phyloP scores from a whole-genome alignment of 2,329 filamentous ascomycete species.

The Colletotrichum trifolii region DNA sequence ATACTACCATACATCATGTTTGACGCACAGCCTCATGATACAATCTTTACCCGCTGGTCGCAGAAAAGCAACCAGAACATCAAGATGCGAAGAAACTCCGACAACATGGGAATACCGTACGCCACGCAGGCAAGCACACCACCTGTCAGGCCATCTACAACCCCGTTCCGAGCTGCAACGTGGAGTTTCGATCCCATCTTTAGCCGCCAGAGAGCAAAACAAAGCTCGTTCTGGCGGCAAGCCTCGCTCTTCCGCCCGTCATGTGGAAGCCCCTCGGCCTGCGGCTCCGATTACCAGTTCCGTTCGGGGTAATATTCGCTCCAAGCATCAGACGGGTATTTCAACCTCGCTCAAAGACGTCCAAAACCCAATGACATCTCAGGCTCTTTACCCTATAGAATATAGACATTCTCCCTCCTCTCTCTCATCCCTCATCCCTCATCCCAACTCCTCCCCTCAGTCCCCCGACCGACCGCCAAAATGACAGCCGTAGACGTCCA shows the following conservation, averaged over 20 bases:
- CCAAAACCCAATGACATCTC: background rate
- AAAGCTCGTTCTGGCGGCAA: background rate
- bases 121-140: background rate
- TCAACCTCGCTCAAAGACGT: conserved; percentile 13
- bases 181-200: background rate
- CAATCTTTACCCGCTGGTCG: too few relatives aligned
- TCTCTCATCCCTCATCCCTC: background rate
- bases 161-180: background rate
- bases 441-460: background rate
- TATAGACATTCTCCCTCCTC: background rate
- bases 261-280: background rate
- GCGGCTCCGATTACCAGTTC: conserved; percentile 15
- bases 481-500: conserved; percentile 30
- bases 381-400: background rate
- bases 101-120: background rate
- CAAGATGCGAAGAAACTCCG: conserved; percentile 23
- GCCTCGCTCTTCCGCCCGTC: background rate
- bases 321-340: conserved; percentile 14
- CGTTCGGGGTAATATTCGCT: conserved; percentile 18
- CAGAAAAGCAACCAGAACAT: too few relatives aligned
- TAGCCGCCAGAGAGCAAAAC: background rate
- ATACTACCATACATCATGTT: too few relatives aligned
- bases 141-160: conserved; percentile 15
- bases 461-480: background rate
- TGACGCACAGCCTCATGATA: too few relatives aligned